A percentile compares a stretch with the other conserved stretches of the same genome.
These are phyloP conservation scores for Selaginella moellendorffii DNA, from an alignment of 75 land plant genomes.

Conservation along the genomic window DNA sequence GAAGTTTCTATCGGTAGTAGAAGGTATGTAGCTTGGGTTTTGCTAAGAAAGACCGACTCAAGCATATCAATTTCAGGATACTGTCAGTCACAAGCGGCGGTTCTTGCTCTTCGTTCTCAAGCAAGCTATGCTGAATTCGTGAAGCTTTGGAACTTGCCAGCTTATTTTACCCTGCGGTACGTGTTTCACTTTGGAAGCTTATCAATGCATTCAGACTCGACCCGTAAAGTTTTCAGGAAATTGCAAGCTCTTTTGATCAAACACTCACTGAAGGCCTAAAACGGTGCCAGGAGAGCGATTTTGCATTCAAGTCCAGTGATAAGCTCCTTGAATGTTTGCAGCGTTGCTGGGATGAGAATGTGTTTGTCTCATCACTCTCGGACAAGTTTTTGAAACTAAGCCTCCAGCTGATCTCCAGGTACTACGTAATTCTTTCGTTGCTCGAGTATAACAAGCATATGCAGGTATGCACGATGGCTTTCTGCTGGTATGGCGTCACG, in stretches of 20 bases:
- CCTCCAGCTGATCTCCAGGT: slow-evolving; percentile 80
- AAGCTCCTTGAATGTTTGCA: slow-evolving; percentile 45
- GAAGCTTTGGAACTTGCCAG: slow-evolving; percentile 85
- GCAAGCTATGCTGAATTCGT: slow-evolving; percentile 61
- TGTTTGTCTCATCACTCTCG: slow-evolving; percentile 48
- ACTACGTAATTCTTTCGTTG: too few species aligned
- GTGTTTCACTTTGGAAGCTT: background rate
- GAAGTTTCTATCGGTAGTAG: slow-evolving; percentile 55
- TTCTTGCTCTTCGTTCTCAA: slow-evolving; percentile 49
- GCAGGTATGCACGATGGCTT: slow-evolving; percentile 80
- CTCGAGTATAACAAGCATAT: too few species aligned
- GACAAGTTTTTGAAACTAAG: slow-evolving; percentile 80
- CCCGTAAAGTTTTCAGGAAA: slow-evolving; percentile 89
- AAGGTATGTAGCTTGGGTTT: slow-evolving; percentile 37
- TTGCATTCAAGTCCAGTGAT: slow-evolving; percentile 46
- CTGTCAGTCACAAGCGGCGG: slow-evolving; percentile 74
- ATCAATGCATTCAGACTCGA: background rate
- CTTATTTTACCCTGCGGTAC: slow-evolving; percentile 83
- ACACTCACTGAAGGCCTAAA: slow-evolving; percentile 28
- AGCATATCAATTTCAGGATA: slow-evolving; percentile 30
- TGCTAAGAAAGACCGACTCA: background rate
- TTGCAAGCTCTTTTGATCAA: slow-evolving; percentile 67
- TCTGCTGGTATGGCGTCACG: slow-evolving; percentile 67
- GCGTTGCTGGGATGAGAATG: slow-evolving; percentile 83
- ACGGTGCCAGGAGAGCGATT: slow-evolving; percentile 7